Conservation (phyloP, 2,329 filamentous ascomycete genomes). For the Penicillium sp. region DNA sequence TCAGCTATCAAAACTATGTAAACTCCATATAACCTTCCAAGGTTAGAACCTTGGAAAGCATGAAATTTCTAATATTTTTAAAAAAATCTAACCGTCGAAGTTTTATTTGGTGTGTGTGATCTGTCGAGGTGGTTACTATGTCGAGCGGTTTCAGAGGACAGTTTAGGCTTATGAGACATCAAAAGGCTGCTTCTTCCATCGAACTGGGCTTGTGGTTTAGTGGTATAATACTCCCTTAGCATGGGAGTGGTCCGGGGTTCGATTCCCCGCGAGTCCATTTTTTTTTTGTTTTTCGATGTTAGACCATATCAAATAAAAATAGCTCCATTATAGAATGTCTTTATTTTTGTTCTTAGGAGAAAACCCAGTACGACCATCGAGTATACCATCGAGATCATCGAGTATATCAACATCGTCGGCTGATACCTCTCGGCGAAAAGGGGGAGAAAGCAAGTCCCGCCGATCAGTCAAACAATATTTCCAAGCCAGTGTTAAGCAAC, state of each 20-base stretch:
- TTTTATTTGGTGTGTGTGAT: background rate
- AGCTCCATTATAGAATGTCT: background rate
- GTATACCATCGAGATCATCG: background rate
- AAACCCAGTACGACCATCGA: background rate
- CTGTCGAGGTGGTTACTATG: too few relatives aligned
- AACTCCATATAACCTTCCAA: background rate
- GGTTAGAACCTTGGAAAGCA: too few relatives aligned
- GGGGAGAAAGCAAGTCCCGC: background rate
- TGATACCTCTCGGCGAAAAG: background rate
- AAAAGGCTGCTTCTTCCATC: background rate
- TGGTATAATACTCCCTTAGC: constrained; percentile 51
- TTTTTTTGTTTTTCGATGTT: constrained; percentile 18
- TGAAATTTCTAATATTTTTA: background rate
- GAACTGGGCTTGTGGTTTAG: constrained; percentile 44
- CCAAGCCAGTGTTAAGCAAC: background rate
- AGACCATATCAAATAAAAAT: background rate
- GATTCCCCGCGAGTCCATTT: constrained; percentile 50
- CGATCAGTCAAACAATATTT: background rate
- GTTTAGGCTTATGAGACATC: background rate
- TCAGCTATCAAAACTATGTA: too few relatives aligned
- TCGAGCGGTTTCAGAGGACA: background rate
- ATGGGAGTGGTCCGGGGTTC: constrained; percentile 50
- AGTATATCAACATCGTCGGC: too few relatives aligned
- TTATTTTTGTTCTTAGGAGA: background rate
- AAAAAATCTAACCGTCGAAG: background rate